These are phyloP conservation scores for Brettanomyces anomalus DNA, from an alignment of 805 yeast genomes.

Conservation along the genomic window DNA sequence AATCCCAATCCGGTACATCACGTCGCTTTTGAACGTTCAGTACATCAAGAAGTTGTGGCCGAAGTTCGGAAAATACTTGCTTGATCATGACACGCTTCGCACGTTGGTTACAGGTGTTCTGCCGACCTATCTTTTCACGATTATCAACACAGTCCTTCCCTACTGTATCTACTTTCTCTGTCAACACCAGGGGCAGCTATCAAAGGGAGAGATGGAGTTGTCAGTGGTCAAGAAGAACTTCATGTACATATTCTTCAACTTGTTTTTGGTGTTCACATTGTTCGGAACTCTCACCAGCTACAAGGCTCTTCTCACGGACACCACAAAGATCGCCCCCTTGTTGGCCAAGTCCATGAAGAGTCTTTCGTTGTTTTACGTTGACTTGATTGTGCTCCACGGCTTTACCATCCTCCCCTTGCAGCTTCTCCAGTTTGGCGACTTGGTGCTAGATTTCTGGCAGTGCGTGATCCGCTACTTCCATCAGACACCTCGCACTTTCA, in stretches of 20 bases:
- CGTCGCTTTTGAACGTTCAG: conserved; percentile 47
- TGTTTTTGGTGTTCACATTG: conserved; percentile 52
- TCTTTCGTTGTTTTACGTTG: conserved; percentile 45
- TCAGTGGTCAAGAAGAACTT: conserved; percentile 51
- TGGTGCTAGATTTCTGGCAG: conserved; percentile 35
- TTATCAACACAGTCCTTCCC: conserved; percentile 44
- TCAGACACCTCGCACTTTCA: conserved; percentile 43
- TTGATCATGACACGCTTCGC: conserved; percentile 41
- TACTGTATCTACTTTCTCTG: conserved; percentile 46
- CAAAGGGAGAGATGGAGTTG: conserved; percentile 51
- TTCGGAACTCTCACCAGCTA: conserved; percentile 57
- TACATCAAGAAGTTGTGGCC: conserved; percentile 53
- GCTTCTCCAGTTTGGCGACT: conserved; percentile 46
- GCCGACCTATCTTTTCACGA: conserved; percentile 51
- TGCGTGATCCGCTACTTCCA: conserved; percentile 26
- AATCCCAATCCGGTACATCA: conserved; percentile 47
- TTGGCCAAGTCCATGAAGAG: conserved; percentile 44
- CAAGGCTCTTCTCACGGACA: conserved; percentile 46
- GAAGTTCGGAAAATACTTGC: conserved; percentile 42
- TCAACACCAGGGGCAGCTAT: conserved; percentile 41
- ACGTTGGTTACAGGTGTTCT: conserved; percentile 53
- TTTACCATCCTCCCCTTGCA: conserved; percentile 53
- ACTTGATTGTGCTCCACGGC: conserved; percentile 63
- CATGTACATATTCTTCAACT: conserved; percentile 50
- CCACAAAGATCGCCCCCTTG: conserved; percentile 49